Conservation (phyloP, 495 filamentous ascomycete species). For the Podospora appendiculata region DNA sequence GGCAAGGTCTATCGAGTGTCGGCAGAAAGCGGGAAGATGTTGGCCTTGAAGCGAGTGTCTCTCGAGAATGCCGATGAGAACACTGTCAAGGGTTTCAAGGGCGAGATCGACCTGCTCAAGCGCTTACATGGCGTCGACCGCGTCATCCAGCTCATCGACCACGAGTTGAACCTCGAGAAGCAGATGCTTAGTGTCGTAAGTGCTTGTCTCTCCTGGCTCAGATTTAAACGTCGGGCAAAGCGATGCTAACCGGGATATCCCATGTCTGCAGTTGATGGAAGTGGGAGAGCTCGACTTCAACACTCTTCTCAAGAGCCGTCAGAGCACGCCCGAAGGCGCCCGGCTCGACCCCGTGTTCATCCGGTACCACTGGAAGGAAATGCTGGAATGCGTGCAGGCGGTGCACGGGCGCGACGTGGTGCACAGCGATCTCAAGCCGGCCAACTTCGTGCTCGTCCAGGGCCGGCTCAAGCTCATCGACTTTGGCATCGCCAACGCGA, state of each 20-base stretch:
- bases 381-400: slow-evolving; percentile 89
- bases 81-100: slow-evolving; percentile 83
- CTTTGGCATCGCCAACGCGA: slow-evolving; percentile 96
- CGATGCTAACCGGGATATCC: not conserved
- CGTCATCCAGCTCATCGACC: slow-evolving; percentile 85
- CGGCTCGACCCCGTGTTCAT: slow-evolving; percentile 81
- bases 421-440: slow-evolving; percentile 92
- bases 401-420: slow-evolving; percentile 88
- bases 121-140: slow-evolving; percentile 76
- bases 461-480: slow-evolving; percentile 83
- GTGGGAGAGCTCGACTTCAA: slow-evolving; percentile 94
- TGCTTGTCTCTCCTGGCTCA: slow-evolving; percentile 7
- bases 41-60: slow-evolving; percentile 87
- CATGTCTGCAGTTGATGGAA: slow-evolving; percentile 69
- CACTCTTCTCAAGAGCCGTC: slow-evolving; percentile 64
- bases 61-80: slow-evolving; percentile 81
- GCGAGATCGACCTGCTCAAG: slow-evolving; percentile 88
- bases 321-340: slow-evolving; percentile 63
- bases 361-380: slow-evolving; percentile 97
- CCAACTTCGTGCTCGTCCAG: slow-evolving; percentile 85
- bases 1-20: slow-evolving; percentile 93
- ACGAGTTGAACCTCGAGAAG: slow-evolving; percentile 84
- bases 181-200: slow-evolving; percentile 74
- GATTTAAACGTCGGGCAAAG: slow-evolving; percentile 3
- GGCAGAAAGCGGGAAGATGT: slow-evolving; percentile 90